Evolutionary conservation across 495 filamentous ascomycete genomes (phyloP).

Genomic region (Daldinia decipiens): DNA sequence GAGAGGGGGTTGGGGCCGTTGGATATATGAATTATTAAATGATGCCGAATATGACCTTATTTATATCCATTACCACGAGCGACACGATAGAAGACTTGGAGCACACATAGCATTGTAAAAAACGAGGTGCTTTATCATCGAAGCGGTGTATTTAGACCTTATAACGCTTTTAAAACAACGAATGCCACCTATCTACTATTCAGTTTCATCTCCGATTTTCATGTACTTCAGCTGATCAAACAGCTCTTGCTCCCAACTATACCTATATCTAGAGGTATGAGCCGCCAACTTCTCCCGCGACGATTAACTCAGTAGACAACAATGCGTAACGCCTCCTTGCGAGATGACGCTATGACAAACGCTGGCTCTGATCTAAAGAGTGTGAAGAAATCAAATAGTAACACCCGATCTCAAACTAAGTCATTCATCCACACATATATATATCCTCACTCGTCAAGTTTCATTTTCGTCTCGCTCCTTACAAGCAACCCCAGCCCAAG

Average conservation of each 20-base stretch:
- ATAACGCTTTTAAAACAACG: conserved; percentile 21
- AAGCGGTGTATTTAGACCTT: conserved; percentile 15
- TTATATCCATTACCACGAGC: background rate
- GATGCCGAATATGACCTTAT: background rate
- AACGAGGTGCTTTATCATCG: background rate
- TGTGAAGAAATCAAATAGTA: conserved; percentile 1
- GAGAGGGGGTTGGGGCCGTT: conserved; percentile 72
- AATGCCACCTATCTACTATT: conserved; percentile 28
- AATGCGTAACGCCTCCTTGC: conserved; percentile 1
- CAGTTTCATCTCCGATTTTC: background rate
- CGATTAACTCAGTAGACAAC: background rate
- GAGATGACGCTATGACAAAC: conserved; percentile 5
- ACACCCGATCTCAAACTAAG: background rate
- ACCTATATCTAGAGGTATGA: background rate
- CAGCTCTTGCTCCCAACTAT: background rate
- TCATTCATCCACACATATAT: conserved; percentile 1
- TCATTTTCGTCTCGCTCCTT: background rate
- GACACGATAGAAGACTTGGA: background rate
- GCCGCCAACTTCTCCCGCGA: background rate
- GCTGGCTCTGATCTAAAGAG: conserved; percentile 1
- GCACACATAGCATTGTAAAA: background rate
- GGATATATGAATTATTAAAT: conserved; percentile 52
- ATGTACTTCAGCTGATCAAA: background rate
- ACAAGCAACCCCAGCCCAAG: conserved; percentile 11
- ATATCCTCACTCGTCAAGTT: conserved; percentile 1